phyloP scores from a whole-genome alignment of 2,329 filamentous ascomycete species.

The Fusarium continuum region DNA sequence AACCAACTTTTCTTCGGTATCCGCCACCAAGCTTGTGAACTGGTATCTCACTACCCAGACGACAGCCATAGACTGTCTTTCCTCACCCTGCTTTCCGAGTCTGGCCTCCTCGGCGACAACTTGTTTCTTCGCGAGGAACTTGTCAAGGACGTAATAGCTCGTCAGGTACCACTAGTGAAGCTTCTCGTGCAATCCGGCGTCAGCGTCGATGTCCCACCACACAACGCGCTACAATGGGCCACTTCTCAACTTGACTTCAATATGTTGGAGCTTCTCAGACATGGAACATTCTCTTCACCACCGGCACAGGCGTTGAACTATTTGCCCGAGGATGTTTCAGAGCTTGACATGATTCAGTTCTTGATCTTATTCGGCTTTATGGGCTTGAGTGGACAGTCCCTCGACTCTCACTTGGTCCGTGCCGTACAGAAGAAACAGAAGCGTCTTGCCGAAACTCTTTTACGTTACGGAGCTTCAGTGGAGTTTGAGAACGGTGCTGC shows the following conservation, averaged over 20 bases:
- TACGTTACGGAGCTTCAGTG: slow-evolving; percentile 3
- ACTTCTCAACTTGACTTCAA: slow-evolving; percentile 1
- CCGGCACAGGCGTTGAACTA: neutral
- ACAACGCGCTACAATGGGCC: slow-evolving; percentile 5
- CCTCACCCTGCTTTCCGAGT: neutral
- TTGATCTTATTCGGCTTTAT: slow-evolving; percentile 2
- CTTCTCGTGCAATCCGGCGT: slow-evolving; percentile 3
- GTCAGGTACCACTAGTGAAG: neutral
- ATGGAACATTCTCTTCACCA: neutral
- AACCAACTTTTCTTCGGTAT: neutral
- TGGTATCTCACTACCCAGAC: neutral
- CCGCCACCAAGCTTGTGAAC: neutral
- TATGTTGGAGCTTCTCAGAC: neutral
- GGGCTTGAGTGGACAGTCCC: neutral
- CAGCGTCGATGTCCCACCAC: neutral
- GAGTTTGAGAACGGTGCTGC: slow-evolving; percentile 5
- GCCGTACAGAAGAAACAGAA: neutral
- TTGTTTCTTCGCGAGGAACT: slow-evolving; percentile 5
- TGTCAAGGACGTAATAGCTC: neutral
- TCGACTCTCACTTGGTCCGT: neutral
- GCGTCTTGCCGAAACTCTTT: neutral
- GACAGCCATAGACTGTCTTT: neutral
- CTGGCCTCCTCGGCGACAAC: neutral
- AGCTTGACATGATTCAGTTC: neutral
- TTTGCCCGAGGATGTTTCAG: neutral